Conservation (phyloP, 2,329 filamentous ascomycete species). For the Blastomyces gilchristii region DNA sequence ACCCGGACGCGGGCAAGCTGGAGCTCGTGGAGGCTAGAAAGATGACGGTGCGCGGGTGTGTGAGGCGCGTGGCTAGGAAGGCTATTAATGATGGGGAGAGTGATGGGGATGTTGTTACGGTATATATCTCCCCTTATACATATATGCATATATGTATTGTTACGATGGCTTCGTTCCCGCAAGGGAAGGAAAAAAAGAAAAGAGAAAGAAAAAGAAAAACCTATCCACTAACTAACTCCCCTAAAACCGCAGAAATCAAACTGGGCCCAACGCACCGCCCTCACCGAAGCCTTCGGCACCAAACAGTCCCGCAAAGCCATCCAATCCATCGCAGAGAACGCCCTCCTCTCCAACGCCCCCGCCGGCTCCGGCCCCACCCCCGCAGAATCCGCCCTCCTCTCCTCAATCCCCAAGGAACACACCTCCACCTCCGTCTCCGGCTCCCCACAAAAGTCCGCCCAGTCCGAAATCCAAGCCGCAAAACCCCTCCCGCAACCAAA, state of each 20-base stretch:
- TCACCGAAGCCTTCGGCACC: conserved; percentile 42
- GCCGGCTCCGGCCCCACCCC: conserved; percentile 25
- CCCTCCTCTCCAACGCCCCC: conserved; percentile 33
- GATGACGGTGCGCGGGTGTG: conserved; percentile 44
- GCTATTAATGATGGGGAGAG: conserved; percentile 22
- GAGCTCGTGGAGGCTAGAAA: conserved; percentile 46
- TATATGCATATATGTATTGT: background rate
- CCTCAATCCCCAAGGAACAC: conserved; percentile 31
- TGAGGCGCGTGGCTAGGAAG: conserved; percentile 24
- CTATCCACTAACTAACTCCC: background rate
- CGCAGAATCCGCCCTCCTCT: conserved; percentile 35
- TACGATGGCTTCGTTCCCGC: background rate
- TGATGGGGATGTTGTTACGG: conserved; percentile 13
- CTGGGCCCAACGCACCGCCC: conserved; percentile 31
- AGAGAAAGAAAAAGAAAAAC: background rate
- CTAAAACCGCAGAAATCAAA: conserved; percentile 24
- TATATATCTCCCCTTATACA: background rate
- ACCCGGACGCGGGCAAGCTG: conserved; percentile 44
- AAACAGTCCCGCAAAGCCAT: conserved; percentile 42
- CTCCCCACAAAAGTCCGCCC: conserved; percentile 25
- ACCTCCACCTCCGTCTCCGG: conserved; percentile 19
- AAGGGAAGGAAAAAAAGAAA: too few relatives aligned
- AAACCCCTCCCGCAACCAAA: conserved; percentile 39
- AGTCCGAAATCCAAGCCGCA: conserved; percentile 36
- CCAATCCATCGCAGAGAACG: conserved; percentile 39